These are phyloP conservation scores for Tricholoma sp. DNA, from an alignment of 768 basidiomycete species.

Conservation along the genomic window DNA sequence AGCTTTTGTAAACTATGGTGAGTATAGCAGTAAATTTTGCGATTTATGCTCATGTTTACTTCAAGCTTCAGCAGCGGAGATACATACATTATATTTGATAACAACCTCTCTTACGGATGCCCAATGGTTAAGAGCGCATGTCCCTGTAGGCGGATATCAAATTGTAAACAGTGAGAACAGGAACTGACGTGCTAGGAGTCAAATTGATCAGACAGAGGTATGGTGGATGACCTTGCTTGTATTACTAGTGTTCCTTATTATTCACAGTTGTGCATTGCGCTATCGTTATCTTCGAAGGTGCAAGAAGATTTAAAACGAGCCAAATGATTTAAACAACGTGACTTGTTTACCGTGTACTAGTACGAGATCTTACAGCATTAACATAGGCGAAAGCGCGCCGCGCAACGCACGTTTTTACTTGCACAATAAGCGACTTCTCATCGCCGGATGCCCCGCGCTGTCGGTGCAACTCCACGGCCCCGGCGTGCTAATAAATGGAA, in stretches of 20 bases:
- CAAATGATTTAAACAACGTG: constrained; percentile 1
- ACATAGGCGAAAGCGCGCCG: not conserved
- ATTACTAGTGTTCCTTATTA: too few species aligned
- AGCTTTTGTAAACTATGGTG: not conserved
- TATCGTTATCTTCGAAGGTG: not conserved
- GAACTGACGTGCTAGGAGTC: too few species aligned
- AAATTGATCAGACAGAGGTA: not conserved
- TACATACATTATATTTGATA: too few species aligned
- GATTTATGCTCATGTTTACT: not conserved
- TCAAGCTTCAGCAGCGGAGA: not conserved
- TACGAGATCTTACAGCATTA: constrained; percentile 11
- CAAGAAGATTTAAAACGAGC: not conserved
- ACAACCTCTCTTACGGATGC: too few species aligned
- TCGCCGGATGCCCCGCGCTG: constrained; percentile 77
- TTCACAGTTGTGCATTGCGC: not conserved
- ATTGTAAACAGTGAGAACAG: too few species aligned
- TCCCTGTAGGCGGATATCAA: too few species aligned
- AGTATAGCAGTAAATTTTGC: not conserved
- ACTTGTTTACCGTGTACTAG: constrained; percentile 6
- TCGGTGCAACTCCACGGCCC: constrained; percentile 72
- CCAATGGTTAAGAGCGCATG: too few species aligned
- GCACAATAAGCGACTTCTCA: constrained; percentile 30
- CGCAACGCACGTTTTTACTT: constrained; percentile 1
- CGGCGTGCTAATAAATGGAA: constrained; percentile 61
- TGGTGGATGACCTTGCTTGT: not conserved